A percentile compares a stretch with the other conserved stretches of the same genome.
These are phyloP conservation scores for Hypoxylon crocopeplum DNA, from an alignment of 495 filamentous ascomycete genomes.

Conservation along the genomic window DNA sequence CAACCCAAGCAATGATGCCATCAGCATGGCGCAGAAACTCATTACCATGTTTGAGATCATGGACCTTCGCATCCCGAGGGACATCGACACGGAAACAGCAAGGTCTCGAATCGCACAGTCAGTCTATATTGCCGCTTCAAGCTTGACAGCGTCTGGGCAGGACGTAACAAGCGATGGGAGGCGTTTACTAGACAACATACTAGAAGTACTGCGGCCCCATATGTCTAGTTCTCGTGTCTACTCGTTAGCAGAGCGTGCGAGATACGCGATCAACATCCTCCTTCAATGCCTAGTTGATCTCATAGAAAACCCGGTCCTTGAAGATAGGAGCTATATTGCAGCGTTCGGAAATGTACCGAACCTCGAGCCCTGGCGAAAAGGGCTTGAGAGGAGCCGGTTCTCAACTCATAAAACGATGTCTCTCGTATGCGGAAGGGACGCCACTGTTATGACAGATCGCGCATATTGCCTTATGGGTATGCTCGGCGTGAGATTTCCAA, in stretches of 20 bases:
- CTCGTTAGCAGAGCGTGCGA: constrained; percentile 26
- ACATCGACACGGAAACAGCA: constrained; percentile 42
- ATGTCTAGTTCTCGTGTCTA: not conserved
- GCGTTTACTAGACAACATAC: constrained; percentile 6
- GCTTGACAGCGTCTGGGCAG: constrained; percentile 3
- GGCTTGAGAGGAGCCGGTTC: constrained; percentile 36
- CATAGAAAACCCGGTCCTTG: constrained; percentile 34
- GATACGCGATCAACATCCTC: constrained; percentile 40
- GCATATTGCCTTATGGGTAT: constrained; percentile 51
- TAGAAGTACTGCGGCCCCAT: constrained; percentile 21
- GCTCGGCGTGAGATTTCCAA: constrained; percentile 46
- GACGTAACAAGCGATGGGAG: not conserved
- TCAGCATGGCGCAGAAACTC: constrained; percentile 31
- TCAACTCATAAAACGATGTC: constrained; percentile 43
- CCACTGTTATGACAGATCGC: constrained; percentile 43
- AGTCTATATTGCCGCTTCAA: constrained; percentile 39
- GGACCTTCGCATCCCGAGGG: constrained; percentile 39
- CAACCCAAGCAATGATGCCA: not conserved
- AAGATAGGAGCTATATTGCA: constrained; percentile 43
- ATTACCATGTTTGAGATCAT: constrained; percentile 43
- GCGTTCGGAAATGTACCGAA: constrained; percentile 43
- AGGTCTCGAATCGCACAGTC: constrained; percentile 41
- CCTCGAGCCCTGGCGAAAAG: constrained; percentile 39
- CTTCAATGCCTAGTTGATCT: constrained; percentile 40
- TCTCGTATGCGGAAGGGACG: constrained; percentile 38